Evolutionary conservation across 2,329 filamentous ascomycete genomes (phyloP).

Genomic region (Coniella vitis): DNA sequence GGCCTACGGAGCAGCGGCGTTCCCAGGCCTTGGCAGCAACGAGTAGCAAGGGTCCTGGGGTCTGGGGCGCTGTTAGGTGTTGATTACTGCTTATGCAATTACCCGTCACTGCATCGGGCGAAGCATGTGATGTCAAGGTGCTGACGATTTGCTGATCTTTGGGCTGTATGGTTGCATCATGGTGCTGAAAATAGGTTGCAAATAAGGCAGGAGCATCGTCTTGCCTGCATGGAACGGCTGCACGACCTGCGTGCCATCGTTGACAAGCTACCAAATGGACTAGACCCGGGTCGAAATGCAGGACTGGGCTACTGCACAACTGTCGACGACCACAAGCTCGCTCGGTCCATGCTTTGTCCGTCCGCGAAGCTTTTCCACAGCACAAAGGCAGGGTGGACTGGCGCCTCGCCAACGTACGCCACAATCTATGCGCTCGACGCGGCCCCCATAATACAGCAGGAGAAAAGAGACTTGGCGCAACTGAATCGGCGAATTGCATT

Average conservation of each 20-base stretch:
- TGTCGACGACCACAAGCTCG: too few relatives aligned
- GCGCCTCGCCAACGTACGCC: too few relatives aligned
- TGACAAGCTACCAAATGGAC: too few relatives aligned
- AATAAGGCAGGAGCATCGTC: background rate
- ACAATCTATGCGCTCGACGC: too few relatives aligned
- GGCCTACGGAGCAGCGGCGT: background rate
- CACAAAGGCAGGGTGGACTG: too few relatives aligned
- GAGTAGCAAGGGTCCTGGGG: background rate
- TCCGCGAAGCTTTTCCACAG: too few relatives aligned
- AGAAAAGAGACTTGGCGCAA: too few relatives aligned
- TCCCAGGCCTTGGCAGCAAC: background rate
- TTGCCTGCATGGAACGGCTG: background rate
- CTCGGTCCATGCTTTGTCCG: too few relatives aligned
- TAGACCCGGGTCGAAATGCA: too few relatives aligned
- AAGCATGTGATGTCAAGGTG: background rate
- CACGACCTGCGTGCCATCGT: background rate
- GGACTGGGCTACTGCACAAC: too few relatives aligned
- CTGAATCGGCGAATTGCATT: too few relatives aligned
- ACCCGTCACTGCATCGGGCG: background rate
- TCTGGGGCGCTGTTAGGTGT: background rate
- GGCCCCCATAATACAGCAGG: too few relatives aligned
- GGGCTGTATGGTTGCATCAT: constrained; percentile 9
- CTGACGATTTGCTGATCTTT: background rate
- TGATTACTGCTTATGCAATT: constrained; percentile 3
- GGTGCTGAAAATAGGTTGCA: constrained; percentile 1